A percentile compares a stretch with the other conserved stretches of the same genome.
These are phyloP conservation scores for Nakazawaea populi DNA, from an alignment of 805 yeast species.

Conservation along the genomic window DNA sequence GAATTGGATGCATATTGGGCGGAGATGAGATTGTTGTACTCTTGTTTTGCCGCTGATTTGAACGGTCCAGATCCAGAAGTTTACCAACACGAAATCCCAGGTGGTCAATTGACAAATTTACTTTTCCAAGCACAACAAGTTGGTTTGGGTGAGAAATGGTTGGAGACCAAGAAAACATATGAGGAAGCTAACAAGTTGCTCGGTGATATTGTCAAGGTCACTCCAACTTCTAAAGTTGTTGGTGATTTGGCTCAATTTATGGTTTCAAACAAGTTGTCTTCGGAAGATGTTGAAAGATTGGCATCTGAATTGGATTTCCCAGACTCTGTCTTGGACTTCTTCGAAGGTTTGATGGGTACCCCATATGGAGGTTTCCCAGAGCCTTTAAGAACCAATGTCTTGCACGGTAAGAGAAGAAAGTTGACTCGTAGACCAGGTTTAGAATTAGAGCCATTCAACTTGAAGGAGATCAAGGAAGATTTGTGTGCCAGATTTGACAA, in stretches of 20 bases:
- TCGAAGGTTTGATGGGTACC: slow-evolving; percentile 98
- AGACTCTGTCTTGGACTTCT: slow-evolving; percentile 94
- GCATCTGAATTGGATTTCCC: slow-evolving; percentile 97
- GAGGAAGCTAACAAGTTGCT: slow-evolving; percentile 83
- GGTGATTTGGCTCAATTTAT: slow-evolving; percentile 99
- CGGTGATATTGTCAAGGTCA: slow-evolving; percentile 97
- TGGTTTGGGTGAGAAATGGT: slow-evolving; percentile 96
- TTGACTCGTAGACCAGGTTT: slow-evolving; percentile 90
- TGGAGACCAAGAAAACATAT: slow-evolving; percentile 91
- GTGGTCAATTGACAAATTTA: slow-evolving; percentile 97
- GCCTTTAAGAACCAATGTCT: slow-evolving; percentile 88
- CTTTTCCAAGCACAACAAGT: slow-evolving; percentile 99
- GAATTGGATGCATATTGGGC: slow-evolving; percentile 96
- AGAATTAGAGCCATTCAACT: slow-evolving; percentile 78
- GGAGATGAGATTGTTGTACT: slow-evolving; percentile 93
- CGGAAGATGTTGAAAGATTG: slow-evolving; percentile 80
- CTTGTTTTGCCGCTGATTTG: slow-evolving; percentile 96
- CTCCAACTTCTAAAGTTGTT: slow-evolving; percentile 99
- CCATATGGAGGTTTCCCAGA: slow-evolving; percentile 99
- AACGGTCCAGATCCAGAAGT: slow-evolving; percentile 99
- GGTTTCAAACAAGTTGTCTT: slow-evolving; percentile 88
- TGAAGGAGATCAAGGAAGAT: slow-evolving; percentile 66
- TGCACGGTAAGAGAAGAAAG: slow-evolving; percentile 89
- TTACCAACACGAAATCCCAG: slow-evolving; percentile 97
- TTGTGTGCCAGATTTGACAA: slow-evolving; percentile 72